Evolutionary conservation across 129 eudicot genomes (phyloP).

Genomic region (Solidago caesia): DNA sequence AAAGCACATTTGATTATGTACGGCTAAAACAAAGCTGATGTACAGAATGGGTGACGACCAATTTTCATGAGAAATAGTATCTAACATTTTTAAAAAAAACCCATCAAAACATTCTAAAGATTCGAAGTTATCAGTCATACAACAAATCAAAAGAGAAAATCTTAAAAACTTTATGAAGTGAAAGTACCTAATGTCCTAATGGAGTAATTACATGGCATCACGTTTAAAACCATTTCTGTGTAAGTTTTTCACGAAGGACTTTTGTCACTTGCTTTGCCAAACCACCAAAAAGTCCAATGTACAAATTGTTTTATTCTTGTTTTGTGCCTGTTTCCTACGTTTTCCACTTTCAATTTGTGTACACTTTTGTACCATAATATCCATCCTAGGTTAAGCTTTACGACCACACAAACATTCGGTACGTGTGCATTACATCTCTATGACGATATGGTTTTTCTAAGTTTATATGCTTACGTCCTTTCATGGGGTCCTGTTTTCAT

Average conservation of each 20-base stretch:
- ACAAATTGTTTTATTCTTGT: constrained; percentile 17
- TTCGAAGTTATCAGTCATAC: constrained; percentile 22
- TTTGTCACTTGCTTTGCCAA: constrained; percentile 29
- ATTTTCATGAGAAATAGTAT: constrained; percentile 21
- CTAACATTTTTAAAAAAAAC: constrained; percentile 15
- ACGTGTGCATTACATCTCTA: constrained; percentile 25
- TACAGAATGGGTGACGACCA: not conserved
- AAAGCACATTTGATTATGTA: no score
- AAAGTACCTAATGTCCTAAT: constrained; percentile 32
- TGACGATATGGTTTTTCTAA: constrained; percentile 3
- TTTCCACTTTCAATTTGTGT: not conserved
- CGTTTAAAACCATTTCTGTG: constrained; percentile 34
- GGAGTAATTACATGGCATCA: constrained; percentile 35
- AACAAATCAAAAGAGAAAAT: constrained; percentile 23
- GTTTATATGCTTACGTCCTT: not conserved
- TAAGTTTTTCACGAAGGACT: constrained; percentile 27
- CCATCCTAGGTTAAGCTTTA: constrained; percentile 17
- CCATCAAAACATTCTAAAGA: constrained; percentile 15
- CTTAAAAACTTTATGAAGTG: constrained; percentile 40
- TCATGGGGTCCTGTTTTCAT: no score
- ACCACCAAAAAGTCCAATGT: constrained; percentile 8
- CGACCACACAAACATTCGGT: constrained; percentile 4
- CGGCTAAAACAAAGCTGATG: no score
- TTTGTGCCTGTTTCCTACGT: constrained; percentile 25
- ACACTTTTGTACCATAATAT: constrained; percentile 8